Evolutionary conservation across 495 filamentous ascomycete species (phyloP), one percentile per base, ranked within the genome.

Genomic region (Stereocaulon alpinum): DNA sequence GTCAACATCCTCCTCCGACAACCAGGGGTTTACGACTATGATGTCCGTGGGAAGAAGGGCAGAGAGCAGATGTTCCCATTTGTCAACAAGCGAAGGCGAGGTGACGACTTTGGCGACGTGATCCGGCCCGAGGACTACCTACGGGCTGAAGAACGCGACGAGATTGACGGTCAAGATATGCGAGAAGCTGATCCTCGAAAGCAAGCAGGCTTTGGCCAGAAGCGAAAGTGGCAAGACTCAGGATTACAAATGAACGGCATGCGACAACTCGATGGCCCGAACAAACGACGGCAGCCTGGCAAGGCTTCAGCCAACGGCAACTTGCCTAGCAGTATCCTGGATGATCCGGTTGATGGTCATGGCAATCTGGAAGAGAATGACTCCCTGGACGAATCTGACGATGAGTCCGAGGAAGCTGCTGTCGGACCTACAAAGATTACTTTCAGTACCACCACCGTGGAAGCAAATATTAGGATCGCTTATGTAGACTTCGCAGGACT

Each of bases 51-150:
- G 17, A 95, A 95, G 66, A 96, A 90, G 69, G 94, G 93, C 20
- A 79, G 91, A 37, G 94, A 98, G 64, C 84, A 88, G 62, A 88
- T 93, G 82, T 97, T 95, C 63, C 93, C 93, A 0, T 86, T 91
- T 50, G 84, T 92, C 17, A 82, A 88, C 40, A 80, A 87, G 40
- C 77, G 90, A 60, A 86, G 85, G 69, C 85, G 90, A 27, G 81
- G 76, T 12, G 94, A 97, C 70, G 91, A 96, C 60, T 97, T 89
- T 67, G 93, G 93, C 45, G 94, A 97, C 61, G 73, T 92, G 56
- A 94, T 97, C 64, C 79, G 89, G 49, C 89, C 92, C 0, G 93
- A 97, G 58, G 93, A 96, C 42, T 98, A 89, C 67, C 76, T 96
- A n/a, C 79, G 91, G 48, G 91, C 91, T 0, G 93, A 98, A 66